Evolutionary conservation across 2,329 filamentous ascomycete species (phyloP).

Genomic region (Colletotrichum liriopes): DNA sequence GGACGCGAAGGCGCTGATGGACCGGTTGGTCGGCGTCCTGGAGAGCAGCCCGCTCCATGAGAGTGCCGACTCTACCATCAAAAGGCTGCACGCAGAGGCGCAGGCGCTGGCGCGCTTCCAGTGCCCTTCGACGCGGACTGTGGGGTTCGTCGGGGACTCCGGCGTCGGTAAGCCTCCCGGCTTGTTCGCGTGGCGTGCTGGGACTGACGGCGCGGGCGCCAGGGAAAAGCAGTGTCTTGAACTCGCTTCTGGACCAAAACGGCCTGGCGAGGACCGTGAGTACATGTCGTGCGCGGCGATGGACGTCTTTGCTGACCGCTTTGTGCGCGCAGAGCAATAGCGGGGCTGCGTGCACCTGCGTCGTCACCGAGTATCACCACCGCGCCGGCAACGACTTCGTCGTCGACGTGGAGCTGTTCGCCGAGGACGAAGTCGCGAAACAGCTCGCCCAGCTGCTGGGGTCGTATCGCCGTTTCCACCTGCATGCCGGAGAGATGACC

Average conservation of each 20-base stretch:
- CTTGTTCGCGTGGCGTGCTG: not conserved
- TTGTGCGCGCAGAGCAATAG: slow-evolving; percentile 63
- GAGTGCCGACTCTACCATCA: slow-evolving; percentile 58
- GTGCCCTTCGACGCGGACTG: slow-evolving; percentile 56
- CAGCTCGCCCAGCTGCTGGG: slow-evolving; percentile 56
- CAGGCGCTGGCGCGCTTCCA: slow-evolving; percentile 54
- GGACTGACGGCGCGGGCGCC: not conserved
- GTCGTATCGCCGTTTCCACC: slow-evolving; percentile 55
- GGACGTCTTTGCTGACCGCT: slow-evolving; percentile 3
- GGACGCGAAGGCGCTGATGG: slow-evolving; percentile 53
- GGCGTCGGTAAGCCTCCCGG: slow-evolving; percentile 56
- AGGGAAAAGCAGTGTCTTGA: slow-evolving; percentile 67
- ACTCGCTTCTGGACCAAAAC: slow-evolving; percentile 60
- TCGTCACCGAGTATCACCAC: slow-evolving; percentile 63
- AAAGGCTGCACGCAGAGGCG: slow-evolving; percentile 55
- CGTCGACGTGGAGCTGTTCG: slow-evolving; percentile 55
- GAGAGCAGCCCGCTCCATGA: slow-evolving; percentile 53
- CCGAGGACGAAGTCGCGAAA: slow-evolving; percentile 48
- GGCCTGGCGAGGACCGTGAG: slow-evolving; percentile 61
- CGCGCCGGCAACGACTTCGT: slow-evolving; percentile 52
- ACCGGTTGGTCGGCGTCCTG: slow-evolving; percentile 51
- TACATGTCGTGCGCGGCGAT: not conserved
- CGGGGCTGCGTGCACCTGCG: slow-evolving; percentile 63
- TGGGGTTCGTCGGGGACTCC: slow-evolving; percentile 65
- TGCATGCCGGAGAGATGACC: no score